Conservation (phyloP, 345 rosid species). For the Murraya paniculata region DNA sequence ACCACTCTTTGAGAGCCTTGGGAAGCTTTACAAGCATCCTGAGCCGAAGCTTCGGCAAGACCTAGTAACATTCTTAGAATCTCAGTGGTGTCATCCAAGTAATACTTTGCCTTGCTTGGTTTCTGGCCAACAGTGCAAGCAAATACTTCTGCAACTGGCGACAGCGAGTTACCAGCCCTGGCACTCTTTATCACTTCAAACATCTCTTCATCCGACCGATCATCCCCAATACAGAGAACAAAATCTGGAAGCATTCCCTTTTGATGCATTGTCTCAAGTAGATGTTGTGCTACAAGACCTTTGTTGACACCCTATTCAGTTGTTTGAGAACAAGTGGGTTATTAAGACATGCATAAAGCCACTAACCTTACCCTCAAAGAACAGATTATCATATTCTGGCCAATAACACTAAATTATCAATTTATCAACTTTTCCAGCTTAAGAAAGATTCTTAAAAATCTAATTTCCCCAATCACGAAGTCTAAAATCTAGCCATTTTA, state of each 20-base stretch:
- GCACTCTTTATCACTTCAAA: slow-evolving; percentile 80
- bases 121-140: slow-evolving; percentile 93
- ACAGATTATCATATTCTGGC: too few relatives aligned
- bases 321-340: not conserved
- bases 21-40: slow-evolving; percentile 18
- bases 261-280: slow-evolving; percentile 54
- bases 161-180: slow-evolving; percentile 48
- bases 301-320: slow-evolving; percentile 77
- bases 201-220: slow-evolving; percentile 95
- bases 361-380: too few relatives aligned
- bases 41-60: slow-evolving; percentile 49
- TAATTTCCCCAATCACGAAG: not conserved
- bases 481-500: not conserved
- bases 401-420: not conserved
- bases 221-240: slow-evolving; percentile 91
- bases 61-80: slow-evolving; percentile 73
- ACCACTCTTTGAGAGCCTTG: not conserved
- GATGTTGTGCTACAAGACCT: slow-evolving; percentile 75
- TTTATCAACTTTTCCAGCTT: not conserved
- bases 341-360: not conserved
- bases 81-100: slow-evolving; percentile 76
- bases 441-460: not conserved
- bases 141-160: slow-evolving; percentile 86
- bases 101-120: slow-evolving; percentile 94
- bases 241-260: slow-evolving; percentile 74